phyloP scores from a whole-genome alignment of 2,329 filamentous ascomycete species.

The Pyrenochaeta sp. region DNA sequence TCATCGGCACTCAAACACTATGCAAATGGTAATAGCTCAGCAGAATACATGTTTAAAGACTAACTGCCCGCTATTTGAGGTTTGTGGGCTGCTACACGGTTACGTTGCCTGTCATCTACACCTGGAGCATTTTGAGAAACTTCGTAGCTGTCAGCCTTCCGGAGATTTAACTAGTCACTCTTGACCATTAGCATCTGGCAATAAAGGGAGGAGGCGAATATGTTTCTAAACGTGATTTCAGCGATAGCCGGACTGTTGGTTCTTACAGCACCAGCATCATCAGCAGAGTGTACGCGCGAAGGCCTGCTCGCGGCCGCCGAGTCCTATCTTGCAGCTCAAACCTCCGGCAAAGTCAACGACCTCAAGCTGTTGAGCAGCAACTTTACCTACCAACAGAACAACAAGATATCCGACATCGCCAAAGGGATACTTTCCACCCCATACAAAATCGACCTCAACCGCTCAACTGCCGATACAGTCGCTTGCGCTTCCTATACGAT shows the following conservation, averaged over 20 bases:
- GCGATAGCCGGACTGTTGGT: neutral
- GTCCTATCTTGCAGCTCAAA: conserved; percentile 35
- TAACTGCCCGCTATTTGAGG: neutral
- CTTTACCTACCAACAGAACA: conserved; percentile 44
- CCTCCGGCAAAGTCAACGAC: conserved; percentile 20
- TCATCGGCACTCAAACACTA: conserved; percentile 3
- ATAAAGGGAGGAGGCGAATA: neutral
- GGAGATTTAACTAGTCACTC: neutral
- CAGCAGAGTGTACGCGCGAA: conserved; percentile 36
- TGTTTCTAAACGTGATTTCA: neutral
- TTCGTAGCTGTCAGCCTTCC: neutral
- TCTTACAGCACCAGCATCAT: neutral
- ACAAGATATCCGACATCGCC: conserved; percentile 34
- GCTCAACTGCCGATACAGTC: conserved; percentile 34
- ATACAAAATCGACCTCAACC: conserved; percentile 34
- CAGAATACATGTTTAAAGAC: neutral
- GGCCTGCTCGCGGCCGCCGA: conserved; percentile 35
- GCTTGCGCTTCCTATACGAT: conserved; percentile 42
- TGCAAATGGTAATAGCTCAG: neutral
- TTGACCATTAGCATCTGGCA: neutral
- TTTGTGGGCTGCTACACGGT: neutral
- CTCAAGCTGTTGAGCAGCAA: conserved; percentile 31
- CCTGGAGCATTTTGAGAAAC: neutral
- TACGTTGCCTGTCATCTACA: neutral
- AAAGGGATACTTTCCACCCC: conserved; percentile 28